These are phyloP conservation scores for Allomyces javanicus DNA, from an alignment of 192 early-diverging fungal genomes.

Conservation along the genomic window DNA sequence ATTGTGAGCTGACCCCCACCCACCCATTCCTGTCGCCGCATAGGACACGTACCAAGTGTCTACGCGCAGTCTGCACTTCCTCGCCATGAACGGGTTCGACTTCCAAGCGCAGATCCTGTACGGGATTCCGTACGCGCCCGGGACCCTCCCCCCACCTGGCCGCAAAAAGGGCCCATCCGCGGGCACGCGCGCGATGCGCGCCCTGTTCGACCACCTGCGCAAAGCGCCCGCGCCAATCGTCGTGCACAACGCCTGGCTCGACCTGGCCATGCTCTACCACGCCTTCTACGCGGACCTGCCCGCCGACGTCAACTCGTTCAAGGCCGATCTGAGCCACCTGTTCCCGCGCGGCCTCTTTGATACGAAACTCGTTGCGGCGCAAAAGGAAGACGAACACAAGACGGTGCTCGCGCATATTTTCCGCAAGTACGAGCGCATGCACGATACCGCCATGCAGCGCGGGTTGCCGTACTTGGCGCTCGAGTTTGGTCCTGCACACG, in stretches of 20 bases:
- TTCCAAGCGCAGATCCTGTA: conserved; percentile 50
- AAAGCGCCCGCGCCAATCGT: conserved; percentile 35
- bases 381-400: conserved; percentile 33
- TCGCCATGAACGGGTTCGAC: conserved; percentile 71
- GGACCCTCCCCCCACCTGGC: conserved; percentile 8
- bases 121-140: conserved; percentile 62
- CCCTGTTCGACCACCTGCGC: too few species aligned
- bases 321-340: conserved; percentile 55
- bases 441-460: not conserved
- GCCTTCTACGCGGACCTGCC: conserved; percentile 70
- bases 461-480: not conserved
- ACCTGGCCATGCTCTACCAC: conserved; percentile 83
- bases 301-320: conserved; percentile 39
- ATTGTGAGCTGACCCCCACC: too few species aligned
- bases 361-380: conserved; percentile 74
- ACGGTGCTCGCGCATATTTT: conserved; percentile 53
- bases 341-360: conserved; percentile 79
- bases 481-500: not conserved
- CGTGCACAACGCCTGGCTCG: conserved; percentile 85
- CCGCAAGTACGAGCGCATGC: conserved; percentile 22
- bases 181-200: too few species aligned
- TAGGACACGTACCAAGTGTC: conserved; percentile 44
- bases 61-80: conserved; percentile 50
- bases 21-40: not conserved
- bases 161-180: not conserved